These are phyloP conservation scores for Aspergillus sclerotiicarbonarius DNA, from an alignment of 495 filamentous ascomycete genomes.

Conservation along the genomic window DNA sequence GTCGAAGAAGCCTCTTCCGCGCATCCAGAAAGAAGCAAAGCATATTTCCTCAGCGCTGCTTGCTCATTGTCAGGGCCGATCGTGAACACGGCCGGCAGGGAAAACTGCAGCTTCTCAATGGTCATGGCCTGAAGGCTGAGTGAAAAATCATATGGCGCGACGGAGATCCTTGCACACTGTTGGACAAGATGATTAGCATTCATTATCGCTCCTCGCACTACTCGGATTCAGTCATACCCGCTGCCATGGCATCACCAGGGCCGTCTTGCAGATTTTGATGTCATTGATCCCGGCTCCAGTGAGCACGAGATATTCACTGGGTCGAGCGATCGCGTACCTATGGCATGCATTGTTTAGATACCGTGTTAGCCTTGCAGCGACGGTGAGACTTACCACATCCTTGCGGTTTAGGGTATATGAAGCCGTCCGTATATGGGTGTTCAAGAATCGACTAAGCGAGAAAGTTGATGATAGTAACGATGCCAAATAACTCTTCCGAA, in stretches of 20 bases:
- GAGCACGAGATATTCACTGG: constrained; percentile 70
- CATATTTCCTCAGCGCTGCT: constrained; percentile 70
- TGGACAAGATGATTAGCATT: constrained; percentile 12
- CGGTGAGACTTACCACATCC: background rate
- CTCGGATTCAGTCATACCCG: constrained; percentile 37
- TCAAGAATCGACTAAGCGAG: background rate
- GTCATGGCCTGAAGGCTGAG: constrained; percentile 82
- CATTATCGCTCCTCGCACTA: background rate
- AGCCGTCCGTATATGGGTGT: background rate
- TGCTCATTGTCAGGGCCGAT: constrained; percentile 70
- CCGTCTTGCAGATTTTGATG: constrained; percentile 71
- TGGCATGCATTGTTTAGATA: background rate
- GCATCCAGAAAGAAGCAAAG: constrained; percentile 66
- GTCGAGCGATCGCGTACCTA: constrained; percentile 34
- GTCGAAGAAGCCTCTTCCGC: constrained; percentile 14
- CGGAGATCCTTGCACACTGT: constrained; percentile 48
- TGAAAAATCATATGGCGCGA: constrained; percentile 74
- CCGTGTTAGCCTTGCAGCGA: background rate
- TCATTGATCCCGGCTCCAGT: constrained; percentile 71
- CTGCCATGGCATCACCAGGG: constrained; percentile 66
- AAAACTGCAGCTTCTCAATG: constrained; percentile 75
- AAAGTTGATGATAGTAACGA: background rate
- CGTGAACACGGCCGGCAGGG: constrained; percentile 79
- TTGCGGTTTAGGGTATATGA: background rate
- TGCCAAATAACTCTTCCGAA: too few relatives aligned